Percentiles rank a stretch among this genome's conserved stretches.
phyloP scores from a whole-genome alignment of 106 monocot genomes.

The Acanthochlamys bracteata region DNA sequence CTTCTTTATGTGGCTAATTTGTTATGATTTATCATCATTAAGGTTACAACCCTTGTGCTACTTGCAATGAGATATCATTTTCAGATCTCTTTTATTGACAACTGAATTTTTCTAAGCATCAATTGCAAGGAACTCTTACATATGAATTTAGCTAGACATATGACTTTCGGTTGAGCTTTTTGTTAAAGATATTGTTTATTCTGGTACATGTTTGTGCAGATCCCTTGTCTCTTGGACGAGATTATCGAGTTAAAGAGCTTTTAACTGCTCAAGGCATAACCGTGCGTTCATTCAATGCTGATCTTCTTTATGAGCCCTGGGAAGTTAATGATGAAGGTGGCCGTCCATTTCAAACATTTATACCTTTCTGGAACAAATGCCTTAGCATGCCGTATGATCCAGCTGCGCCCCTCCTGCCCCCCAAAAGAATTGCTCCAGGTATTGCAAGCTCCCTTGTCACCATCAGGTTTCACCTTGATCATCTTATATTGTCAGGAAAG shows the following conservation, averaged over 20 bases:
- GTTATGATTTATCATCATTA: too few species aligned
- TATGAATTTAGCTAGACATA: too few species aligned
- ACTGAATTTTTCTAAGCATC: too few species aligned
- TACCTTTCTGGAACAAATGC: constrained; percentile 83
- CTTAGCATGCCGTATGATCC: constrained; percentile 92
- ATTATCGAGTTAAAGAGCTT: constrained; percentile 68
- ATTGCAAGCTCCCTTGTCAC: background rate
- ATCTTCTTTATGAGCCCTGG: constrained; percentile 96
- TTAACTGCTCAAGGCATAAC: constrained; percentile 49
- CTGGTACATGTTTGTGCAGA: constrained; percentile 29
- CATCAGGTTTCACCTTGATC: too few species aligned
- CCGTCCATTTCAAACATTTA: constrained; percentile 60
- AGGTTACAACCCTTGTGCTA: too few species aligned
- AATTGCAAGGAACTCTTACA: too few species aligned
- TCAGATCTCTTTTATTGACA: too few species aligned
- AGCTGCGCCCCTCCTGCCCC: constrained; percentile 68
- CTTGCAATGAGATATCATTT: too few species aligned
- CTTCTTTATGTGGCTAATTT: too few species aligned
- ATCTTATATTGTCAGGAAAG: too few species aligned
- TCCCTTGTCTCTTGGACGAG: constrained; percentile 85
- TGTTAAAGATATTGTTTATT: too few species aligned
- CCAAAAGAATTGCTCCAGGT: constrained; percentile 69
- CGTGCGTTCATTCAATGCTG: constrained; percentile 77
- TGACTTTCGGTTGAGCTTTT: too few species aligned
- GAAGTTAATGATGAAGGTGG: constrained; percentile 81